Conservation (phyloP, 306 rosid genomes). For the Dalbergia cultrata region DNA sequence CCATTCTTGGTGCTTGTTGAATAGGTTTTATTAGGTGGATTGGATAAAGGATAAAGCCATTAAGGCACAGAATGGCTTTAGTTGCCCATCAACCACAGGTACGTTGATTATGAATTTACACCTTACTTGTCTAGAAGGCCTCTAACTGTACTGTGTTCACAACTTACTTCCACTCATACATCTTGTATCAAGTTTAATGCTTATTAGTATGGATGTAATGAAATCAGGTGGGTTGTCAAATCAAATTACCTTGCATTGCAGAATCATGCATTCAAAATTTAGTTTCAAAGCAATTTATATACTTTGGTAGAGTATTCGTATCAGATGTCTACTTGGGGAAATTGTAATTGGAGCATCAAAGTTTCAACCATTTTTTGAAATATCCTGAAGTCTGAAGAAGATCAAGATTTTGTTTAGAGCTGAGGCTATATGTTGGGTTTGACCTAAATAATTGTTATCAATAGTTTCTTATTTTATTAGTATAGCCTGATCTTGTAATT, state of each 20-base stretch:
- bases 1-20: constrained; percentile 39
- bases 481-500: too few species aligned
- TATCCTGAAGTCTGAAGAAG: background rate
- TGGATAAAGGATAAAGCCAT: constrained; percentile 50
- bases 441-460: too few species aligned
- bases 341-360: background rate
- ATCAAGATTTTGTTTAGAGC: constrained; percentile 13
- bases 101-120: constrained; percentile 32
- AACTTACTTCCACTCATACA: background rate
- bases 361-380: constrained; percentile 19
- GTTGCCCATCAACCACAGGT: constrained; percentile 86
- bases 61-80: constrained; percentile 65
- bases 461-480: too few species aligned
- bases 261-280: constrained; percentile 18
- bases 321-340: constrained; percentile 12
- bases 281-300: constrained; percentile 18
- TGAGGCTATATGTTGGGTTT: background rate
- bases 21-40: constrained; percentile 62
- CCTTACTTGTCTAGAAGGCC: background rate
- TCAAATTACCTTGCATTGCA: constrained; percentile 19
- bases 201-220: background rate
- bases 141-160: background rate
- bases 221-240: background rate
- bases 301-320: background rate
- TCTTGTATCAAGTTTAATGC: constrained; percentile 4